A percentile compares a stretch with the other conserved stretches of the same genome.
These are phyloP conservation scores for Thalassiosira exigua DNA, from an alignment of 352 stramenopile genomes.

Conservation along the genomic window DNA sequence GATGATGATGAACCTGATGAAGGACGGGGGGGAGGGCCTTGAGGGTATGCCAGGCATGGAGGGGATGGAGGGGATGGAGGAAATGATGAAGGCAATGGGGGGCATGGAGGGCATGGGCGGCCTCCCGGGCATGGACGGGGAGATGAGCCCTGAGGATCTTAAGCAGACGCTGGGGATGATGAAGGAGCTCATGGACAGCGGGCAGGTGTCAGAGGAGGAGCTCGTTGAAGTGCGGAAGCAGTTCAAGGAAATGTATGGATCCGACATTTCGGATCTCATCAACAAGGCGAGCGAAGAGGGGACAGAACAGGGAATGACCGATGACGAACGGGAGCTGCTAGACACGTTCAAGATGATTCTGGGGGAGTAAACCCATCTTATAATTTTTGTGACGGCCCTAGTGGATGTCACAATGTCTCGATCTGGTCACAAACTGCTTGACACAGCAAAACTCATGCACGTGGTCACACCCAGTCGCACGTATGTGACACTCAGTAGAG, in stretches of 20 bases:
- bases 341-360: slow-evolving; percentile 68
- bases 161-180: slow-evolving; percentile 74
- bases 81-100: slow-evolving; percentile 48
- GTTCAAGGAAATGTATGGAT: slow-evolving; percentile 79
- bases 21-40: slow-evolving; percentile 67
- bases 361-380: slow-evolving; percentile 31
- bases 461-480: too few relatives aligned
- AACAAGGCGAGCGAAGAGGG: slow-evolving; percentile 63
- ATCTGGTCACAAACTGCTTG: too few relatives aligned
- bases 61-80: slow-evolving; percentile 70
- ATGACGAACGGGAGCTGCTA: slow-evolving; percentile 72
- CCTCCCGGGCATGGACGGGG: slow-evolving; percentile 55
- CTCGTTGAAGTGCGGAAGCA: slow-evolving; percentile 69
- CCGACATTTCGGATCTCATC: slow-evolving; percentile 78
- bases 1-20: slow-evolving; percentile 83
- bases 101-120: slow-evolving; percentile 43
- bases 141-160: slow-evolving; percentile 72
- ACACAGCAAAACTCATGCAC: too few relatives aligned
- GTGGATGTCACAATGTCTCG: too few relatives aligned
- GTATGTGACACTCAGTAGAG: too few relatives aligned
- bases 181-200: slow-evolving; percentile 79
- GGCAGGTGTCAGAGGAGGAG: slow-evolving; percentile 65
- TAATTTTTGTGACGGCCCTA: too few relatives aligned
- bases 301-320: slow-evolving; percentile 38
- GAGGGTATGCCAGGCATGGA: slow-evolving; percentile 71